Percentiles rank a stretch among this genome's conserved stretches.
These are phyloP conservation scores for Neopestalotiopsis clavispora DNA, from an alignment of 2,329 filamentous ascomycete genomes.

Conservation along the genomic window DNA sequence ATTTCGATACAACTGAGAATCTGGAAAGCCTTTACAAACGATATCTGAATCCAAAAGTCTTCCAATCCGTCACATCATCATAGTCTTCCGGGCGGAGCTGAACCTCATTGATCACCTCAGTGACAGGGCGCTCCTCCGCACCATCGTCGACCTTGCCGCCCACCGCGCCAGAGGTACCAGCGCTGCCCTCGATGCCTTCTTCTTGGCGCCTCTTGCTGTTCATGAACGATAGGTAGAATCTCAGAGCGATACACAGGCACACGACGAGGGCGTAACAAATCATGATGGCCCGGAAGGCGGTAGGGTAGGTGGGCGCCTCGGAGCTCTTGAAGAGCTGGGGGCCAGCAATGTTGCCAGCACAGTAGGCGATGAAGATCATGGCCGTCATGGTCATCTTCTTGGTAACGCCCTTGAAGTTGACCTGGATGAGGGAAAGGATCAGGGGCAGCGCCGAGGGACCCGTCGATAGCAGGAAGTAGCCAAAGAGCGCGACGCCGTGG, in stretches of 20 bases:
- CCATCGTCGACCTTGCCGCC: slow-evolving; percentile 40
- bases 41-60: slow-evolving; percentile 64
- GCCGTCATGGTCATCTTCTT: slow-evolving; percentile 66
- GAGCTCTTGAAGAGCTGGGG: slow-evolving; percentile 57
- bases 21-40: slow-evolving; percentile 41
- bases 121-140: slow-evolving; percentile 28
- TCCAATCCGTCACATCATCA: slow-evolving; percentile 65
- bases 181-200: slow-evolving; percentile 52
- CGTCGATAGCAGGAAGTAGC: slow-evolving; percentile 61
- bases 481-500: slow-evolving; percentile 55
- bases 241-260: slow-evolving; percentile 45
- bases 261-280: slow-evolving; percentile 60
- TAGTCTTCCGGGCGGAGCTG: slow-evolving; percentile 51
- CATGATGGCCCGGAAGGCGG: slow-evolving; percentile 60
- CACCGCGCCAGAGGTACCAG: slow-evolving; percentile 45
- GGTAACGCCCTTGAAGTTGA: slow-evolving; percentile 61
- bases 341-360: slow-evolving; percentile 59
- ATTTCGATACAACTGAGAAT: too few relatives aligned
- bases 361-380: slow-evolving; percentile 60
- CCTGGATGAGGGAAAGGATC: slow-evolving; percentile 58
- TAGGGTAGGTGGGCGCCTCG: slow-evolving; percentile 57
- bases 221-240: slow-evolving; percentile 51
- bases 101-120: slow-evolving; percentile 38
- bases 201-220: slow-evolving; percentile 47
- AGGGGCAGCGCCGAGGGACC: slow-evolving; percentile 60